phyloP scores from a whole-genome alignment of 768 basidiomycete genomes.

The Mycena galericulata region DNA sequence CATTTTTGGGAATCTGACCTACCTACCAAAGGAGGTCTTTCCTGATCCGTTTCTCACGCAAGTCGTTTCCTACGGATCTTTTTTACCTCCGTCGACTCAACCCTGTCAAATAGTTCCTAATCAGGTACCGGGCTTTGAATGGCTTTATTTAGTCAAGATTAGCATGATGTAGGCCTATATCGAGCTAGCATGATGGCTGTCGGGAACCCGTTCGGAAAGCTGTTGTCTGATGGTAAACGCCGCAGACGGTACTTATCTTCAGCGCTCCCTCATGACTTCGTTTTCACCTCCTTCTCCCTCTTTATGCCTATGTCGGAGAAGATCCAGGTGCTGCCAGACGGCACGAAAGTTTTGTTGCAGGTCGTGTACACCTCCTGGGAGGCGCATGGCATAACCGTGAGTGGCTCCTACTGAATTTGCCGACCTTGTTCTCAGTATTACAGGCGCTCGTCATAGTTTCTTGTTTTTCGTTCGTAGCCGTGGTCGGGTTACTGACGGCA shows the following conservation, averaged over 20 bases:
- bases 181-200: conserved; percentile 5
- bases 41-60: neutral
- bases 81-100: neutral
- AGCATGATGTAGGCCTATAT: conserved; percentile 9
- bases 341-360: conserved; percentile 1
- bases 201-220: conserved; percentile 1
- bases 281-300: neutral
- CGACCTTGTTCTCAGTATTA: conserved; percentile 2
- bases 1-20: too few relatives aligned
- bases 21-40: too few relatives aligned
- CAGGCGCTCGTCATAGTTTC: conserved; percentile 57
- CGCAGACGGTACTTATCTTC: conserved; percentile 1
- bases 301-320: neutral
- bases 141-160: neutral
- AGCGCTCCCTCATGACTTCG: conserved; percentile 1
- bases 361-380: conserved; percentile 41
- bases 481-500: conserved; percentile 51
- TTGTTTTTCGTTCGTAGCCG: conserved; percentile 54
- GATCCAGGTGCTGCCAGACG: conserved; percentile 2
- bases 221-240: conserved; percentile 3
- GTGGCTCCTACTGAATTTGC: conserved; percentile 13
- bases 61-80: neutral
- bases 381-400: conserved; percentile 46
- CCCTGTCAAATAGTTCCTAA: neutral
- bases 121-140: conserved; percentile 11